Evolutionary conservation across 2,329 filamentous ascomycete genomes (phyloP).

Genomic region (Fusarium odoratissimum): DNA sequence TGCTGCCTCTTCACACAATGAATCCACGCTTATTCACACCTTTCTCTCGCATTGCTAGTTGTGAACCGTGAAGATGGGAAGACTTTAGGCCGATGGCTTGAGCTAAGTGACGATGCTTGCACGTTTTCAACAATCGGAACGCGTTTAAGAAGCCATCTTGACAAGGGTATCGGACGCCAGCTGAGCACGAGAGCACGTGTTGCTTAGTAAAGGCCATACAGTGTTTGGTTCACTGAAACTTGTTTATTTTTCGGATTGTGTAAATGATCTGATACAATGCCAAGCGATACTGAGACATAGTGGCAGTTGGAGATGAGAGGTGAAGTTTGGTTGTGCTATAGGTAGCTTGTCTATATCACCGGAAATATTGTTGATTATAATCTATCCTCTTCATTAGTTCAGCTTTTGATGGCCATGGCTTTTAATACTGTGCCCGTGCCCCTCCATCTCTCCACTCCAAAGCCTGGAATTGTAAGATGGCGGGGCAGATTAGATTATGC

Average conservation of each 20-base stretch:
- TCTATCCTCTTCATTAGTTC: background rate
- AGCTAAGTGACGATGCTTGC: slow-evolving; percentile 25
- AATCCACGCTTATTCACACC: slow-evolving; percentile 11
- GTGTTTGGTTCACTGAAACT: slow-evolving; percentile 2
- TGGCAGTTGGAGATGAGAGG: background rate
- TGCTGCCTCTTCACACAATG: background rate
- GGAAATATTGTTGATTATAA: background rate
- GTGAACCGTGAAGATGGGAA: slow-evolving; percentile 21
- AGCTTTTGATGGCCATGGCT: slow-evolving; percentile 1
- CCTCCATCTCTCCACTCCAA: slow-evolving; percentile 41
- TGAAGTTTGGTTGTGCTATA: slow-evolving; percentile 12
- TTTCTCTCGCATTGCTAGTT: background rate
- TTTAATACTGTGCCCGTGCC: slow-evolving; percentile 23
- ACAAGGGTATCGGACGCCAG: slow-evolving; percentile 20
- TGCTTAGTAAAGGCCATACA: background rate
- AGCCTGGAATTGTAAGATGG: slow-evolving; percentile 38
- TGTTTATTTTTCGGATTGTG: background rate
- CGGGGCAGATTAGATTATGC: slow-evolving; percentile 42
- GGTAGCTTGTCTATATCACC: slow-evolving; percentile 24
- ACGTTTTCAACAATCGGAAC: slow-evolving; percentile 34
- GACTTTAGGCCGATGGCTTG: slow-evolving; percentile 41
- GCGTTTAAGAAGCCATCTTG: slow-evolving; percentile 30
- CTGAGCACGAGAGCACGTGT: slow-evolving; percentile 40
- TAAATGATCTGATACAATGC: background rate
- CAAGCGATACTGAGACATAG: background rate